Evolutionary conservation across 1,139 yeast species (phyloP).

Genomic region (Taphrina wiesneri): DNA sequence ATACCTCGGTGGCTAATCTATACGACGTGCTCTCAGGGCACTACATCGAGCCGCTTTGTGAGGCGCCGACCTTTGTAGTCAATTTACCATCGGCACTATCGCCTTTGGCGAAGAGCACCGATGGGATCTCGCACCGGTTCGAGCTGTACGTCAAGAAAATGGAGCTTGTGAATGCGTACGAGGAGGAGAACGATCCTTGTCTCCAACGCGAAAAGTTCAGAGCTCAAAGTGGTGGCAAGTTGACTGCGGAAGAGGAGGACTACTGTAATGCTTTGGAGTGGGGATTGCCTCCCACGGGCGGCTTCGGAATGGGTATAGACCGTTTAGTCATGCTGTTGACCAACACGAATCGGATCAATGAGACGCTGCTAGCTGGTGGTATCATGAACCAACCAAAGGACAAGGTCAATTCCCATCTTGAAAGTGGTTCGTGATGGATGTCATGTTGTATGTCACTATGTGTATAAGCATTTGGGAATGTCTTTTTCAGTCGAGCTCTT

Average conservation of each 20-base stretch:
- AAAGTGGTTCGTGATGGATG: background rate
- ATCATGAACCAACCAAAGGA: conserved; percentile 53
- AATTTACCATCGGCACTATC: conserved; percentile 86
- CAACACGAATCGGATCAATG: conserved; percentile 66
- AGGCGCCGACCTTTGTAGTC: conserved; percentile 67
- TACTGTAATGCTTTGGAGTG: conserved; percentile 78
- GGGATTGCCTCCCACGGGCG: conserved; percentile 97
- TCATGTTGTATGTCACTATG: too few relatives aligned
- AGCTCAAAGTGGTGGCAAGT: conserved; percentile 60
- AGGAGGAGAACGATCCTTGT: conserved; percentile 88
- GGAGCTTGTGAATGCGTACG: conserved; percentile 92
- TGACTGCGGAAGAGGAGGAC: conserved; percentile 68
- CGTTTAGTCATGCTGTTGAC: conserved; percentile 78
- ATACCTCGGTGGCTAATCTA: conserved; percentile 54
- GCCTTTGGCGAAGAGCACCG: conserved; percentile 74
- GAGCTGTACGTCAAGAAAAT: conserved; percentile 78
- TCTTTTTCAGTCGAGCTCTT: background rate
- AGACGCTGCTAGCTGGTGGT: conserved; percentile 80
- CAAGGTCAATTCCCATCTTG: background rate
- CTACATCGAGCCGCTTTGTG: conserved; percentile 64
- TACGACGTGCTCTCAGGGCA: conserved; percentile 65
- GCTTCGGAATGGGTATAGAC: conserved; percentile 96
- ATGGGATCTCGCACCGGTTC: conserved; percentile 63
- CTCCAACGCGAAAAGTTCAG: conserved; percentile 63
- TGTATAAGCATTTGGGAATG: background rate